phyloP scores from a whole-genome alignment of 73 alveolate species.

The Paramecium sonneborni region DNA sequence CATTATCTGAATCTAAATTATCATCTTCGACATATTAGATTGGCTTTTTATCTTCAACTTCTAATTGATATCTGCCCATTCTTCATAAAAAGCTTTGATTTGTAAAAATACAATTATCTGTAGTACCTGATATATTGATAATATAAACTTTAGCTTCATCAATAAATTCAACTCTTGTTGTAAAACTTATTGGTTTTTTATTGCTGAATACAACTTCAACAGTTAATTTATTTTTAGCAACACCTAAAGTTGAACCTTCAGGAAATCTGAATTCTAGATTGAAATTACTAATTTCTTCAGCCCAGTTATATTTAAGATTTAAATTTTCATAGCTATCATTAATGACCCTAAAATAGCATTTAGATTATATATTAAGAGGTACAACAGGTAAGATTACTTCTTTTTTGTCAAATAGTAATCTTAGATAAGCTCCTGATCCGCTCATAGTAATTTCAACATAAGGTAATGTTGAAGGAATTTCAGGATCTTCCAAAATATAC shows the following conservation, averaged over 20 bases:
- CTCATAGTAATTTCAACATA: conserved; percentile 87
- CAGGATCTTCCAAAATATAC: conserved; percentile 81
- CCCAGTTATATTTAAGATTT: conserved; percentile 88
- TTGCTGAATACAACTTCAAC: conserved; percentile 91
- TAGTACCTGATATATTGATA: conserved; percentile 94
- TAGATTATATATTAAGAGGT: conserved; percentile 92
- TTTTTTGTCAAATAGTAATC: conserved; percentile 94
- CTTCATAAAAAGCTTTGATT: conserved; percentile 90
- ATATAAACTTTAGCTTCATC: conserved; percentile 96
- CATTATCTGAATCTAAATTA: conserved; percentile 84
- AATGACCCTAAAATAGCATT: conserved; percentile 87
- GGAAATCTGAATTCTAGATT: conserved; percentile 83
- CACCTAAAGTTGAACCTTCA: conserved; percentile 88
- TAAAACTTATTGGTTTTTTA: conserved; percentile 94
- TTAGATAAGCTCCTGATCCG: conserved; percentile 98
- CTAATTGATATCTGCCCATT: conserved; percentile 77
- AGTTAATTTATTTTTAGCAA: conserved; percentile 83
- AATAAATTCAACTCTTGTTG: conserved; percentile 93
- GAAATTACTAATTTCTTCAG: conserved; percentile 84
- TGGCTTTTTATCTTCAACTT: conserved; percentile 82
- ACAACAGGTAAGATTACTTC: conserved; percentile 95
- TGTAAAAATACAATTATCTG: conserved; percentile 95
- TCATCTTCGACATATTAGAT: conserved; percentile 70
- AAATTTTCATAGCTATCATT: conserved; percentile 97
- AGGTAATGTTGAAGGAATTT: conserved; percentile 69